A percentile compares a stretch with the other conserved stretches of the same genome.
Evolutionary conservation across 345 rosid species (phyloP).

Genomic region (Tarenaya hassleriana): DNA sequence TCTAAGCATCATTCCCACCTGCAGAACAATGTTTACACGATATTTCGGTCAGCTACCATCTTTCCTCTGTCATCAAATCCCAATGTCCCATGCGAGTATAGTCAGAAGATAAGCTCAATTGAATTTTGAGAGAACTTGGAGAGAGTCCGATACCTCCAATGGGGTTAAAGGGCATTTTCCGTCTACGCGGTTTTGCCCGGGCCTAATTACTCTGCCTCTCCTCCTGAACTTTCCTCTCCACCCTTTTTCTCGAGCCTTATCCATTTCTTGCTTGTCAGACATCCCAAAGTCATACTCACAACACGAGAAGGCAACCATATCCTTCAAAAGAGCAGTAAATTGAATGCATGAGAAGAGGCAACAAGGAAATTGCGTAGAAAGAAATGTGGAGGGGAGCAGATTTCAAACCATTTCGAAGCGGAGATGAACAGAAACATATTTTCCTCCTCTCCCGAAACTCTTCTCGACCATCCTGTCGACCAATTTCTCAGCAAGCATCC

Average conservation of each 20-base stretch:
- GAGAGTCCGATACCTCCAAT: constrained; percentile 50
- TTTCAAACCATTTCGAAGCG: constrained; percentile 75
- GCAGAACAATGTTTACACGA: constrained; percentile 21
- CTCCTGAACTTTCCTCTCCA: constrained; percentile 97
- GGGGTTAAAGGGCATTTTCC: constrained; percentile 98
- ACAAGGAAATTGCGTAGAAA: not conserved
- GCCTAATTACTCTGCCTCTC: constrained; percentile 81
- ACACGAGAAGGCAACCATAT: constrained; percentile 98
- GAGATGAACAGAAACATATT: constrained; percentile 95
- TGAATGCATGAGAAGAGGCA: not conserved
- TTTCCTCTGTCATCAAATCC: not conserved
- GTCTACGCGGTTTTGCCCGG: constrained; percentile 84
- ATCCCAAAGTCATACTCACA: constrained; percentile 94
- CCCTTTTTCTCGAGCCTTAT: constrained; percentile 79
- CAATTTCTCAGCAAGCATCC: constrained; percentile 83
- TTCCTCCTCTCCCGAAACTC: constrained; percentile 58
- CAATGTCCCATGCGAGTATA: not conserved
- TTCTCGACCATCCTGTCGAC: constrained; percentile 74
- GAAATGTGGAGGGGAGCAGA: constrained; percentile 14
- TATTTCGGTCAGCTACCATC: not conserved
- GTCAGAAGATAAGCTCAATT: not conserved
- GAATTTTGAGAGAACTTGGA: constrained; percentile 4
- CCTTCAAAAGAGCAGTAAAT: constrained; percentile 37
- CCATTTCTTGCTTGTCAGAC: constrained; percentile 87
- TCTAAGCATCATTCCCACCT: constrained; percentile 99